A percentile compares a stretch with the other conserved stretches of the same genome.
Conservation (phyloP, 306 rosid species). For the Pachyrhizus erosus region DNA sequence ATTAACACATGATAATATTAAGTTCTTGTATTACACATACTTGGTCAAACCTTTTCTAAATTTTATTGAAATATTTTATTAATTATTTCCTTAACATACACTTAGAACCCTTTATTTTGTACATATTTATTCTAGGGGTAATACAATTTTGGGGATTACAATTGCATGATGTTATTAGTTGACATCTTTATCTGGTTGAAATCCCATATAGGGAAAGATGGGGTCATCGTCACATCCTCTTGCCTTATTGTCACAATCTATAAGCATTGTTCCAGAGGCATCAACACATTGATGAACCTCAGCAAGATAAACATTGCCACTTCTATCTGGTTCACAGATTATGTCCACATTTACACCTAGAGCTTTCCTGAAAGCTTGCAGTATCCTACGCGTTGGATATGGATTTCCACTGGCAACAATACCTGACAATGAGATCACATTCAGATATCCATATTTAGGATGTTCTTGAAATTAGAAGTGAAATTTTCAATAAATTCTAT, state of each 20-base stretch:
- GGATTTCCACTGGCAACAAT: background rate
- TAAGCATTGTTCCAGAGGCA: background rate
- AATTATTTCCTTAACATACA: background rate
- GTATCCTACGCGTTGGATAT: background rate
- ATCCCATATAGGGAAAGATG: slow-evolving; percentile 15
- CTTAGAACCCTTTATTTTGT: background rate
- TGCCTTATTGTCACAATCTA: slow-evolving; percentile 9
- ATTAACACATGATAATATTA: no score
- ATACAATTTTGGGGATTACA: background rate
- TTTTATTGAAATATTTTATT: background rate
- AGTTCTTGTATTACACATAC: no score
- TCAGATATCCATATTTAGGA: background rate
- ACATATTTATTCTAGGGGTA: background rate
- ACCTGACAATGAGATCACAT: background rate
- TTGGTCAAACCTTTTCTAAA: background rate
- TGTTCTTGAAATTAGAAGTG: background rate
- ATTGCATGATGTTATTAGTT: background rate
- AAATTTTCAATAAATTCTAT: background rate
- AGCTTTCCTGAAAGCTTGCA: background rate
- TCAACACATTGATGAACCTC: slow-evolving; percentile 12
- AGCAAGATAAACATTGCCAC: background rate
- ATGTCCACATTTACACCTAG: background rate
- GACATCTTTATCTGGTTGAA: background rate
- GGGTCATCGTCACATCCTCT: background rate
- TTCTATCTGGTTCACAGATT: background rate